phyloP scores from a whole-genome alignment of 2,329 filamentous ascomycete genomes.

The Biscogniauxia marginata region DNA sequence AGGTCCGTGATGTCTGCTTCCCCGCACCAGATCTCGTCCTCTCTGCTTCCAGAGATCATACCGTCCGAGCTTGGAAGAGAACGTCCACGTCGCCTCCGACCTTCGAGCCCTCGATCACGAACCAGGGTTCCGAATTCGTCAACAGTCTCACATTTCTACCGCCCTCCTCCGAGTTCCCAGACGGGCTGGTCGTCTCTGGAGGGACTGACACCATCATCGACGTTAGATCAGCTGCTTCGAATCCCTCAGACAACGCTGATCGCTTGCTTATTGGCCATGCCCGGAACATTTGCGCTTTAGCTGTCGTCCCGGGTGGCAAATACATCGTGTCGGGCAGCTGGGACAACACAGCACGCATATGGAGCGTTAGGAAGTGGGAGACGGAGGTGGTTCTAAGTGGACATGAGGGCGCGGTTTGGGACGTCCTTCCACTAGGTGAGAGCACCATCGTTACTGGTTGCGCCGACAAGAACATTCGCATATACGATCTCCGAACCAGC shows the following conservation, averaged over 20 bases:
- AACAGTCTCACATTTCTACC: constrained; percentile 79
- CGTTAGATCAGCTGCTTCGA: constrained; percentile 69
- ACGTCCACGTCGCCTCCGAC: constrained; percentile 62
- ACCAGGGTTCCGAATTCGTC: constrained; percentile 80
- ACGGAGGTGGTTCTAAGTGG: constrained; percentile 68
- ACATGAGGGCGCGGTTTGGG: constrained; percentile 80
- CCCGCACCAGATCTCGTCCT: constrained; percentile 70
- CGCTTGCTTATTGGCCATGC: constrained; percentile 82
- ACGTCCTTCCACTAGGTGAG: constrained; percentile 79
- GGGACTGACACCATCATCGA: constrained; percentile 94
- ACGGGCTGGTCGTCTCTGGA: constrained; percentile 82
- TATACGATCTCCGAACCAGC: constrained; percentile 70
- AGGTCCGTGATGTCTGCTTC: constrained; percentile 88
- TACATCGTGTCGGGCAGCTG: constrained; percentile 90
- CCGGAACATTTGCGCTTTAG: constrained; percentile 84
- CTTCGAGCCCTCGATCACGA: constrained; percentile 76
- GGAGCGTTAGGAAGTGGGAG: constrained; percentile 85
- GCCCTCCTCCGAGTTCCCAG: constrained; percentile 64
- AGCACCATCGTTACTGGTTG: constrained; percentile 85
- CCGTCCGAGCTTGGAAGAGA: constrained; percentile 82
- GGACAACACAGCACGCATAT: constrained; percentile 86
- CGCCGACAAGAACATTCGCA: constrained; percentile 83
- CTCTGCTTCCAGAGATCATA: constrained; percentile 88
- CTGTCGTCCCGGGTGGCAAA: constrained; percentile 68
- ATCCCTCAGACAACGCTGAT: constrained; percentile 74